Evolutionary conservation across 129 eudicot species (phyloP).

Genomic region (Lonicera japonica): DNA sequence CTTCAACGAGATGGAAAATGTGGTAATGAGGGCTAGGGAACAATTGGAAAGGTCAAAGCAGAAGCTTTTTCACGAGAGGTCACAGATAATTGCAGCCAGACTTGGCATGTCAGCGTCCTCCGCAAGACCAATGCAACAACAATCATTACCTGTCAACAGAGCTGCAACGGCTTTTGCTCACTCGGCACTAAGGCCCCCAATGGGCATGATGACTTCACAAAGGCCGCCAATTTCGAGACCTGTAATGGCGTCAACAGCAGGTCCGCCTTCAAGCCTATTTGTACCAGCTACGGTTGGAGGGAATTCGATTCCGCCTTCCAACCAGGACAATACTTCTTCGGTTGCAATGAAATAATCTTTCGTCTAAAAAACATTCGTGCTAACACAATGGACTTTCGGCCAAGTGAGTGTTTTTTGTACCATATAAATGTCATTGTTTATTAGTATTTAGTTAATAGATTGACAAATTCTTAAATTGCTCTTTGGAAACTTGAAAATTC

Average conservation of each 20-base stretch:
- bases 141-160: slow-evolving; percentile 42
- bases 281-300: slow-evolving; percentile 30
- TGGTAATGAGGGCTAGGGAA: slow-evolving; percentile 73
- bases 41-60: slow-evolving; percentile 88
- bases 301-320: slow-evolving; percentile 41
- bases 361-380: neutral
- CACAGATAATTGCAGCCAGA: slow-evolving; percentile 77
- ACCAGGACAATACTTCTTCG: slow-evolving; percentile 33
- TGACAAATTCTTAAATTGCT: neutral
- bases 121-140: slow-evolving; percentile 51
- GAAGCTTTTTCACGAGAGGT: slow-evolving; percentile 73
- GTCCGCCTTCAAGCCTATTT: slow-evolving; percentile 28
- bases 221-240: slow-evolving; percentile 74
- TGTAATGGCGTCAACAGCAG: slow-evolving; percentile 34
- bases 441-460: slow-evolving; percentile 1
- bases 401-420: slow-evolving; percentile 17
- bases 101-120: slow-evolving; percentile 59
- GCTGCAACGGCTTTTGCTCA: slow-evolving; percentile 37
- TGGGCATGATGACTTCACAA: slow-evolving; percentile 40
- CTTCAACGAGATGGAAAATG: slow-evolving; percentile 78
- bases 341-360: slow-evolving; percentile 38
- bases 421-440: neutral
- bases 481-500: slow-evolving; percentile 1
- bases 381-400: neutral
- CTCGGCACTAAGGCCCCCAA: slow-evolving; percentile 48